A percentile compares a stretch with the other conserved stretches of the same genome.
Conservation (phyloP, 2,329 filamentous ascomycete species). For the Clonostachys rosea region DNA sequence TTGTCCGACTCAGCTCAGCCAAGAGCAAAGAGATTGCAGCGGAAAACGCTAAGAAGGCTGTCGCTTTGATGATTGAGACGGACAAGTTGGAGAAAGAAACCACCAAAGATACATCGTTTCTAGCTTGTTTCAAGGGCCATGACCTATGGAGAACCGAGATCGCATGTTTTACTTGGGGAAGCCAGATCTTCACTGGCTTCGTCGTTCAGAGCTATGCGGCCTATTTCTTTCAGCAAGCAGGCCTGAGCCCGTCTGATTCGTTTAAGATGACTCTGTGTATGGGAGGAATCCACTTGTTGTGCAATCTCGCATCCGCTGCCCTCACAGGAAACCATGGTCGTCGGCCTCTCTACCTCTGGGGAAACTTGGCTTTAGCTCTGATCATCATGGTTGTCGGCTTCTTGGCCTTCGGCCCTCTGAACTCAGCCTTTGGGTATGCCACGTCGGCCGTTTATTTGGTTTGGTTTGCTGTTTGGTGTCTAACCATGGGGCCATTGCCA, state of each 20-base stretch:
- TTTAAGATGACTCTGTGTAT: slow-evolving; percentile 34
- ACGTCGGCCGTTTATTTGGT: slow-evolving; percentile 29
- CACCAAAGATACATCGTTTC: slow-evolving; percentile 32
- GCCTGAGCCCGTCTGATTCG: slow-evolving; percentile 24
- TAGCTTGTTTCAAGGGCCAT: slow-evolving; percentile 39
- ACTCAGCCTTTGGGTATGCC: not conserved
- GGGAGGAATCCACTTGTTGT: slow-evolving; percentile 36
- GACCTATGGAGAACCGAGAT: slow-evolving; percentile 41
- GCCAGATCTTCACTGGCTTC: slow-evolving; percentile 31
- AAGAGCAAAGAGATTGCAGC: slow-evolving; percentile 28
- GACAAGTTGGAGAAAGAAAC: slow-evolving; percentile 38
- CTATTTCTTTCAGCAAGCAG: slow-evolving; percentile 38
- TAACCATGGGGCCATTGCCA: slow-evolving; percentile 37
- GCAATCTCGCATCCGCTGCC: slow-evolving; percentile 39
- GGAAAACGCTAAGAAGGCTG: slow-evolving; percentile 17
- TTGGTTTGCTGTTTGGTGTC: slow-evolving; percentile 36
- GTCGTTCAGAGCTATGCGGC: slow-evolving; percentile 55
- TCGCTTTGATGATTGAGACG: slow-evolving; percentile 46
- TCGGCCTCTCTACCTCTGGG: slow-evolving; percentile 35
- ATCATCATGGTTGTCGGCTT: not conserved
- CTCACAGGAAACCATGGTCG: slow-evolving; percentile 36
- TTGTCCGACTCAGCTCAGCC: slow-evolving; percentile 32
- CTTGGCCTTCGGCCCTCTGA: not conserved
- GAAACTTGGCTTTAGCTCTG: not conserved
- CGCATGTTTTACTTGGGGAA: slow-evolving; percentile 34